These are phyloP conservation scores for Fragilaria crotonensis DNA, from an alignment of 108 stramenopile genomes.

Conservation along the genomic window DNA sequence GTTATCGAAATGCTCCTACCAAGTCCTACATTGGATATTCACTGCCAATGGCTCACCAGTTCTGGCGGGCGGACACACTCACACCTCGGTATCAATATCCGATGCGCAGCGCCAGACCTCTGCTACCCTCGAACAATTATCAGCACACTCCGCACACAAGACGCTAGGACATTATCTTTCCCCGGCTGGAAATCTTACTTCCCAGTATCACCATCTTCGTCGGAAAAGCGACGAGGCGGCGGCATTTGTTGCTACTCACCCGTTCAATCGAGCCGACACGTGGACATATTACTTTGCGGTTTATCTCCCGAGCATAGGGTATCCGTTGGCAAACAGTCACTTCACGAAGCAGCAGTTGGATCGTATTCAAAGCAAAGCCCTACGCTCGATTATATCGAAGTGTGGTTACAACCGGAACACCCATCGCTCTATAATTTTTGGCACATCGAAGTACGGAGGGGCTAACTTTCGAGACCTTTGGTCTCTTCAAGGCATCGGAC, in stretches of 20 bases:
- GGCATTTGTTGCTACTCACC: no score
- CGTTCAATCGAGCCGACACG: no score
- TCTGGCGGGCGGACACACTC: not conserved
- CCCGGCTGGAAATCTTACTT: not conserved
- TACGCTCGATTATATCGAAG: not conserved
- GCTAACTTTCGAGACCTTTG: not conserved
- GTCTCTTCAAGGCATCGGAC: not conserved
- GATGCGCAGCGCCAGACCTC: not conserved
- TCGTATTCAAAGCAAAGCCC: not conserved
- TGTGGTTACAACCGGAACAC: not conserved
- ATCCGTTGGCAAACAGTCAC: not conserved
- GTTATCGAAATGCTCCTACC: no score
- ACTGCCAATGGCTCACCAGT: not conserved
- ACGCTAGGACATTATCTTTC: not conserved
- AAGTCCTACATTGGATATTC: not conserved
- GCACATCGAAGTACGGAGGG: not conserved
- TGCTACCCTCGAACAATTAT: not conserved
- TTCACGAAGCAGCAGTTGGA: not conserved
- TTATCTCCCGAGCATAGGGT: not conserved
- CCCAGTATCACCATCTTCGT: not conserved
- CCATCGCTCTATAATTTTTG: not conserved
- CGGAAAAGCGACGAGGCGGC: not conserved
- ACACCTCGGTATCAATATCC: no score
- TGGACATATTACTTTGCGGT: not conserved
- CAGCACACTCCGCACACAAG: not conserved